Evolutionary conservation across 1,139 yeast genomes (phyloP).

Genomic region (Magnusiomyces fungicola): DNA sequence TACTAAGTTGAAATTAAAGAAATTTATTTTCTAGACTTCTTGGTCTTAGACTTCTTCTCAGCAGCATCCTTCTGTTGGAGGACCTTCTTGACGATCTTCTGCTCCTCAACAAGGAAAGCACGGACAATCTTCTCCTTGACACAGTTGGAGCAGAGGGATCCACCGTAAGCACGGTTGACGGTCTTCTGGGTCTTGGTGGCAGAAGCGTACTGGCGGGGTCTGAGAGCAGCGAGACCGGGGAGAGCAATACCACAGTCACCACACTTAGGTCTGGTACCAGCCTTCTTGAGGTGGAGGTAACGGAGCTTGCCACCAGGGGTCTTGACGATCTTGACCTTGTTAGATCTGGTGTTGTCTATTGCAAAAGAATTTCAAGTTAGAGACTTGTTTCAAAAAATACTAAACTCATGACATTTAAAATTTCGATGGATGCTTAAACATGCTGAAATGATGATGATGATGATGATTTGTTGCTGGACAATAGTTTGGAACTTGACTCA

Average conservation of each 20-base stretch:
- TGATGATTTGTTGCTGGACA: conserved; percentile 54
- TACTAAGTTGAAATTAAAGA: too few species aligned
- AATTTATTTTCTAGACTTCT: conserved; percentile 26
- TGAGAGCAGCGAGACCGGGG: conserved; percentile 81
- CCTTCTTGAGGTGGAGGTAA: conserved; percentile 96
- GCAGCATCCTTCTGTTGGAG: conserved; percentile 90
- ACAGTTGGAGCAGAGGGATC: conserved; percentile 97
- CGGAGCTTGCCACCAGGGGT: conserved; percentile 99
- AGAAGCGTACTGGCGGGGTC: conserved; percentile 97
- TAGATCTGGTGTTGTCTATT: conserved; percentile 92
- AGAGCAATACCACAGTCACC: conserved; percentile 96
- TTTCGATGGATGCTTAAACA: neutral
- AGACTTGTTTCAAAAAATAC: too few species aligned
- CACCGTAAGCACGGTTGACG: conserved; percentile 99
- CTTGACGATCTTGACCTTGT: conserved; percentile 98
- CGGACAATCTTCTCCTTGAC: conserved; percentile 98
- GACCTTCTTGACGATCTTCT: conserved; percentile 98
- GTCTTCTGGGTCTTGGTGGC: conserved; percentile 95
- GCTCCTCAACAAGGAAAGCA: conserved; percentile 99
- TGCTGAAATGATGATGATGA: neutral
- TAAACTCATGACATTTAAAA: neutral
- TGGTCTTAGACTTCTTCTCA: conserved; percentile 54
- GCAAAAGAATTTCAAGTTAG: neutral
- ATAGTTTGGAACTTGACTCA: too few species aligned
- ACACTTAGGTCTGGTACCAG: conserved; percentile 94